Evolutionary conservation across 306 rosid species (phyloP), one percentile per base, ranked within the genome.

Genomic region (Citrullus colocynthis): DNA sequence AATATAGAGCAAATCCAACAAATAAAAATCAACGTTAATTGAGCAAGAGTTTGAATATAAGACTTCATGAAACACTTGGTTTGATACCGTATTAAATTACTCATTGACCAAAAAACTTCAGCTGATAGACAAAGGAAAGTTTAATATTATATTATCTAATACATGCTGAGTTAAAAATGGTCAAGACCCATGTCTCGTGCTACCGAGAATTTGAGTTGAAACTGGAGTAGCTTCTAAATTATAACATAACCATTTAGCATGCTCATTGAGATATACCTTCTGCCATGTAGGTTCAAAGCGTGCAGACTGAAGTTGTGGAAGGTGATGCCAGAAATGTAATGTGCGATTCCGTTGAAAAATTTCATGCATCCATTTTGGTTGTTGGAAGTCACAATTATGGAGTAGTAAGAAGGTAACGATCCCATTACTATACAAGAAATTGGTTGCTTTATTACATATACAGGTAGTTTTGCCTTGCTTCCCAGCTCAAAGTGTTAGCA

Each of bases 301-400:
- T 82, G 69, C 34, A 20, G 16, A 49, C 75, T 30, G 86, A 82
- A 52, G 34, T 82, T n/a, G 30, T 65, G 57, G 86, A 82, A 70
- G 86, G 86, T 16, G 84, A 85, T 82, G 78, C 88, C 6, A 82
- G 84, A 56, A 78, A 78, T 34, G 84, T 78, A 3, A 8, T 85
- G 36, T 78, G 80, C 21, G 86, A 85, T 1, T 76, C 79, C 10
- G 82, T 80, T 7, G 86, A 82, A 6, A 80, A 78, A 62, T 77
- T 52, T 73, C 71, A 42, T 6, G 86, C 88, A 17, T 36, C 82
- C 12, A 32, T 85, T 37, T 75, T 85, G 79, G 75, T 85, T 74
- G 51, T 83, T 62, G 86, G 86, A 8, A 82, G 88, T 77, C 88
- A 75, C 54, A 78, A 81, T 39, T 82, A 85, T 82, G 88, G 88